Evolutionary conservation across 768 basidiomycete genomes (phyloP), one percentile per base, ranked within the genome.

Genomic region (Lactifluus echinatus): DNA sequence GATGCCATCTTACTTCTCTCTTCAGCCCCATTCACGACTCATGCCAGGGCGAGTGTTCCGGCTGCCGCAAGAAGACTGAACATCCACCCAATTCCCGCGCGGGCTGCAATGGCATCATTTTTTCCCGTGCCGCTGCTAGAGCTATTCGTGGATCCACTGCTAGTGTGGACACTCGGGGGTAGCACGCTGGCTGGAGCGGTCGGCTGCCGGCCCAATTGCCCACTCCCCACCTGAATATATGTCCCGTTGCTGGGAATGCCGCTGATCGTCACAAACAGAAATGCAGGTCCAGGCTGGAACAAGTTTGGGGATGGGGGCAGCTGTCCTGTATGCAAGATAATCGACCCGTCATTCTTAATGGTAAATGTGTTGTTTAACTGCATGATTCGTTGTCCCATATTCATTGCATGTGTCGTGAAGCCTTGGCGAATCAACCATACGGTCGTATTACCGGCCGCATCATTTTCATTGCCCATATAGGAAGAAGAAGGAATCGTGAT

Each of bases 351-450:
- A 17, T 65, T 68, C 67, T 89, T 81, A 55, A 91, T 86, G 0
- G 82, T 87, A 73, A 84, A 94, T 0, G 92, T 88, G 65, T 79
- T 87, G 70, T 93, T 85, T 51, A 96, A 80, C 72, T 93, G 84
- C 55, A 93, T 64, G 53, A 76, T 78, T 3, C 92, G 79, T 69
- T 92, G 89, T 0, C 87, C 87, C 85, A 89, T 89, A 73, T 88
- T 89, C 86, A 89, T 87, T 36, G 79, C 86, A 65, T 89, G 88
- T 0, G 87, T 89, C 3, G 87, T 83, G 74, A 85, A 89, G 0
- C 94, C 94, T 5, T 82, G 79, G 19, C 94, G 88, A 29, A 87
- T 74, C 59, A 97, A 71, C 28, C 82, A 83, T 10, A 94, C 85
- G 2, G 81, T 84, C 11, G 87, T 80, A 65, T 84, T 85, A 48